Evolutionary conservation across 2,329 filamentous ascomycete genomes (phyloP), one percentile per base, ranked within the genome.

Genomic region (Xylariales sp.): DNA sequence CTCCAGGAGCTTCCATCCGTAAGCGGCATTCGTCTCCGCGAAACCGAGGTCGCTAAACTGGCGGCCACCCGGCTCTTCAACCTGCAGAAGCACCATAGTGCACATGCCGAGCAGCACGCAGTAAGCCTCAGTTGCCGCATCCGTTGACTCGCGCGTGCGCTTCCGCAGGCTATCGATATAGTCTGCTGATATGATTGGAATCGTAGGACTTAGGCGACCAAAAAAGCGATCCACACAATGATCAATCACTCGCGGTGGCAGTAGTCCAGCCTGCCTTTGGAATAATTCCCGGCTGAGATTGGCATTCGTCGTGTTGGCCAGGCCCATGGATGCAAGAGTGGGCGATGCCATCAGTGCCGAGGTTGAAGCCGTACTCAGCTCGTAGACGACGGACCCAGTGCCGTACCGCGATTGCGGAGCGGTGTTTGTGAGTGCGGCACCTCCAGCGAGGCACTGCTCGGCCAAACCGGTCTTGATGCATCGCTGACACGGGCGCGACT

Each of bases 401-500:
- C 35, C 35, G 33, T 25, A 39, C 16, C 30, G 37, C 13, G 14
- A 35, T 16, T 29, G 40, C 20, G 21, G 33, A 23, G 29, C 40
- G 33, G 36, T 27, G 19, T 15, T 38, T 24, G 42, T 24, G 11
- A 40, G 23, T 23, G 38, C 23, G 3, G 37, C 29, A 14, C 44
- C 41, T 29, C 46, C 33, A 29, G 46, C 45, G 27, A 53, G 43
- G 34, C 66, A 70, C 28, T 66, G 57, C 13, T 63, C 56, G 5
- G 48, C 60, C 11, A 68, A 48, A n/a, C 66, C 67, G 12, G 64
- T 61, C 25, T 61, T 58, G 40, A 61, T 45, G 49, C 67, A 70
- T 36, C 67, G 52, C 37, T 56, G 56, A 49, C 67, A 70, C 10
- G 67, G 67, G 29, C 67, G 53, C 33, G 56, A 60, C 47, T 70